These are phyloP conservation scores for Scutellaria baicalensis DNA, from an alignment of 257 asterid species.

Conservation along the genomic window DNA sequence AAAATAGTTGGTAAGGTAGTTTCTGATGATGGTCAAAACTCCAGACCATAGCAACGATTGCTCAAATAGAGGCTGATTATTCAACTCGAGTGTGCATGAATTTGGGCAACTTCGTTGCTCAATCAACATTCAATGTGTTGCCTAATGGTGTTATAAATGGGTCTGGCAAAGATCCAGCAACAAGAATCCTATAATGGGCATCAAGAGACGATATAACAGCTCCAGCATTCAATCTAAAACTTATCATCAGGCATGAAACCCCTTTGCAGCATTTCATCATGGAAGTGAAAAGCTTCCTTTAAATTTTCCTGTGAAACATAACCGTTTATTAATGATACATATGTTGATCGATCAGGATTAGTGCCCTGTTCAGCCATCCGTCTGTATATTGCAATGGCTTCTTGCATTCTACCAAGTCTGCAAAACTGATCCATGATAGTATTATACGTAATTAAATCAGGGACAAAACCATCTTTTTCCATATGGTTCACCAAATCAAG, in stretches of 20 bases:
- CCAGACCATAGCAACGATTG: background rate
- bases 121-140: background rate
- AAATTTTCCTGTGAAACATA: conserved; percentile 49
- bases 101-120: conserved; percentile 9
- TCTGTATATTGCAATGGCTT: conserved; percentile 36
- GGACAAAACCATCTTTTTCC: conserved; percentile 45
- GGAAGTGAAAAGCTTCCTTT: conserved; percentile 61
- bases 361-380: conserved; percentile 45
- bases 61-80: background rate
- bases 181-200: background rate
- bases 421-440: conserved; percentile 50
- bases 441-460: conserved; percentile 53
- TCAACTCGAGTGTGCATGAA: background rate
- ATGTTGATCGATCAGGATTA: conserved; percentile 47
- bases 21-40: background rate
- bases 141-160: background rate
- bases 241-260: conserved; percentile 76
- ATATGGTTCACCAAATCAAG: conserved; percentile 41
- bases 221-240: conserved; percentile 32
- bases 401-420: conserved; percentile 60
- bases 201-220: background rate
- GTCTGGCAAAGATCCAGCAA: background rate
- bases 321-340: conserved; percentile 54
- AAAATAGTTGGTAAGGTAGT: too few relatives aligned
- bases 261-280: conserved; percentile 63